phyloP scores from a whole-genome alignment of 306 rosid species.

The Vigna trinervia region DNA sequence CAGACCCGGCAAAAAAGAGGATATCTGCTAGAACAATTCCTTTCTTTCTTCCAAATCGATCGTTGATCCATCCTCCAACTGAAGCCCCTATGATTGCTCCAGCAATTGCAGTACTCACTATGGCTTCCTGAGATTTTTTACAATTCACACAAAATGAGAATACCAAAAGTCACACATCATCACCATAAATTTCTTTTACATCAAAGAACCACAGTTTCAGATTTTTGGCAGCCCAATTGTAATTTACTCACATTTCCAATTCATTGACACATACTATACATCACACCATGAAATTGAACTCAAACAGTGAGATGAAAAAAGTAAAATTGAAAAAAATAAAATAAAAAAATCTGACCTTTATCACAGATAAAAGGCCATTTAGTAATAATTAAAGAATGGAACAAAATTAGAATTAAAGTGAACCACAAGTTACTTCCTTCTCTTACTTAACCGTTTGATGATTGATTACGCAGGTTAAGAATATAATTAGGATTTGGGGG shows the following conservation, averaged over 20 bases:
- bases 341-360: constrained; percentile 5
- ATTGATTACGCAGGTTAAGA: constrained; percentile 12
- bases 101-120: constrained; percentile 71
- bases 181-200: neutral
- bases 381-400: neutral
- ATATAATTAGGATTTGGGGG: constrained; percentile 1
- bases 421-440: constrained; percentile 5
- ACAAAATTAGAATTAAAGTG: constrained; percentile 2
- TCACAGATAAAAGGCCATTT: constrained; percentile 4
- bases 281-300: neutral
- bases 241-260: neutral
- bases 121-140: constrained; percentile 53
- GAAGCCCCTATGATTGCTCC: constrained; percentile 78
- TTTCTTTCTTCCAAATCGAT: constrained; percentile 56
- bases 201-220: neutral
- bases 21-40: constrained; percentile 60
- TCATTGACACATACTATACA: neutral
- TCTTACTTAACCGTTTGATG: neutral
- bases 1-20: constrained; percentile 57
- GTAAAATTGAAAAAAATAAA: neutral
- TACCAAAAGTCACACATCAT: neutral
- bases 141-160: constrained; percentile 3
- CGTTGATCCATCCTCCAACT: constrained; percentile 70
- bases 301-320: neutral
- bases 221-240: constrained; percentile 5